phyloP scores from a whole-genome alignment of 2,329 filamentous ascomycete genomes.

The Hypoxylon sp. region DNA sequence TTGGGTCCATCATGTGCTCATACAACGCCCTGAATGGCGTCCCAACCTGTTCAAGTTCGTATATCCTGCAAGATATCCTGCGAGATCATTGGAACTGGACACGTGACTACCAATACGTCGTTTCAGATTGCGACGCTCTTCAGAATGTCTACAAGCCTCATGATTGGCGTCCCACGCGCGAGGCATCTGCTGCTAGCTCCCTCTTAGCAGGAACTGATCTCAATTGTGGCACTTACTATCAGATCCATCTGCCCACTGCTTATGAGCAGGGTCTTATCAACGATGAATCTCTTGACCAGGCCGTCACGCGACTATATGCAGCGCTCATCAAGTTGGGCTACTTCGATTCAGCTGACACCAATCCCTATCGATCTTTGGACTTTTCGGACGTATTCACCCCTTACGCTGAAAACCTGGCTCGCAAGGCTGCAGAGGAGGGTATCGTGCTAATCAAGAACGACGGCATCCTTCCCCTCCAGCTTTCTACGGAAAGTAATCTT shows the following conservation, averaged over 20 bases:
- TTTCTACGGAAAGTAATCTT: slow-evolving; percentile 37
- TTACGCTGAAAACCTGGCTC: slow-evolving; percentile 43
- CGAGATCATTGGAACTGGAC: slow-evolving; percentile 75
- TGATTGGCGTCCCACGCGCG: slow-evolving; percentile 51
- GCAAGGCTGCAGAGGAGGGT: slow-evolving; percentile 45
- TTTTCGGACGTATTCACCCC: slow-evolving; percentile 46
- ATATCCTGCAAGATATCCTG: slow-evolving; percentile 72
- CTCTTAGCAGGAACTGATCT: slow-evolving; percentile 55
- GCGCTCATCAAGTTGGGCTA: slow-evolving; percentile 51
- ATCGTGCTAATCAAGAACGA: slow-evolving; percentile 49
- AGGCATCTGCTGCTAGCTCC: slow-evolving; percentile 51
- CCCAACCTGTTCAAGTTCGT: slow-evolving; percentile 72
- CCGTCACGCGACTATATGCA: slow-evolving; percentile 49
- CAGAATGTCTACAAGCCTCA: slow-evolving; percentile 65
- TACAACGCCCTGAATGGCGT: slow-evolving; percentile 75
- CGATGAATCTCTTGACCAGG: slow-evolving; percentile 46
- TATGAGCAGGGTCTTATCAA: slow-evolving; percentile 50
- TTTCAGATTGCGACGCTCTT: slow-evolving; percentile 74
- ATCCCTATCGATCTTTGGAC: slow-evolving; percentile 42
- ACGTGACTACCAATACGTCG: slow-evolving; percentile 70
- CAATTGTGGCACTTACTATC: slow-evolving; percentile 50
- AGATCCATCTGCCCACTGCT: slow-evolving; percentile 47
- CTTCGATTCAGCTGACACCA: slow-evolving; percentile 48
- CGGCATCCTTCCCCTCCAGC: slow-evolving; percentile 42
- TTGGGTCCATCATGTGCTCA: slow-evolving; percentile 70